These are phyloP conservation scores for Theobroma grandiflorum DNA, from an alignment of 441 rosid species.

Conservation along the genomic window DNA sequence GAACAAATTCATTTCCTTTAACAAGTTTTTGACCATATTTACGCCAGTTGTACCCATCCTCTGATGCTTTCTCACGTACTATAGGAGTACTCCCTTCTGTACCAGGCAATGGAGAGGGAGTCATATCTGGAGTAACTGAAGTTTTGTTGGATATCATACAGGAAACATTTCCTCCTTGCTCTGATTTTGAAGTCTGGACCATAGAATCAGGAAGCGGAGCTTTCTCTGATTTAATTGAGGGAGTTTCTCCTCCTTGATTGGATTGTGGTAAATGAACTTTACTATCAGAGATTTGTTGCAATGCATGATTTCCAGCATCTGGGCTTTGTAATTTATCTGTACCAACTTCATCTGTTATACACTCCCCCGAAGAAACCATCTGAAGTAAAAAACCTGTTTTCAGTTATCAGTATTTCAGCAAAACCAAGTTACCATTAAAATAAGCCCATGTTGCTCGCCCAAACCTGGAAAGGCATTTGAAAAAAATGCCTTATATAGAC, in stretches of 20 bases:
- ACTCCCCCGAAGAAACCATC: slow-evolving; percentile 53
- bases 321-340: slow-evolving; percentile 39
- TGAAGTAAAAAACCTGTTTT: slow-evolving; percentile 35
- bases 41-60: slow-evolving; percentile 91
- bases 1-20: slow-evolving; percentile 81
- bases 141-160: slow-evolving; percentile 41
- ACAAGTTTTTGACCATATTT: slow-evolving; percentile 96
- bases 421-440: slow-evolving; percentile 28
- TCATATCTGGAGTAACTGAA: slow-evolving; percentile 39
- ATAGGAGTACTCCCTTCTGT: slow-evolving; percentile 64
- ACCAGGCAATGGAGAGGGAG: slow-evolving; percentile 43
- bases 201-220: slow-evolving; percentile 33
- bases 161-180: slow-evolving; percentile 51
- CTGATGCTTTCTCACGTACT: slow-evolving; percentile 73
- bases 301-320: slow-evolving; percentile 34
- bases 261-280: slow-evolving; percentile 40
- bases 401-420: slow-evolving; percentile 36
- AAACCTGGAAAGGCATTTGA: slow-evolving; percentile 38
- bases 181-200: slow-evolving; percentile 34
- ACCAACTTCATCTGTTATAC: slow-evolving; percentile 41
- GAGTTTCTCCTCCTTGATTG: slow-evolving; percentile 35
- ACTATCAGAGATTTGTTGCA: slow-evolving; percentile 32
- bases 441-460: slow-evolving; percentile 28
- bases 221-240: slow-evolving; percentile 37
- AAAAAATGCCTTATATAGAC: background rate